Conservation (phyloP, 108 stramenopile genomes). For the Skeletonema potamos region DNA sequence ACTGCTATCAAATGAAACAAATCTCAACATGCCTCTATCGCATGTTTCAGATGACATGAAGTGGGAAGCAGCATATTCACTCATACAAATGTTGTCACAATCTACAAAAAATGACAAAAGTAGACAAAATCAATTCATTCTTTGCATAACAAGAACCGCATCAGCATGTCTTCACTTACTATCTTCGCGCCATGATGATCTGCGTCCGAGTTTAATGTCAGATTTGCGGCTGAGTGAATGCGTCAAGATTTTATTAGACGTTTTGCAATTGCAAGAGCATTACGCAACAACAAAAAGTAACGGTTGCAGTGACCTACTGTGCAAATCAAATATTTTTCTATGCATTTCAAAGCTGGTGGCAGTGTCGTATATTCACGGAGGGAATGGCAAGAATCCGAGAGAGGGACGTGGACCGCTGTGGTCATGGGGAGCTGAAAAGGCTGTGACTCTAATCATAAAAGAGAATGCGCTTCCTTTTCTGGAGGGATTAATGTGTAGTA, state of each 20-base stretch:
- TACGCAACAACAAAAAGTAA: background rate
- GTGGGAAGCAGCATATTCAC: constrained; percentile 31
- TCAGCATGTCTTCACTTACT: constrained; percentile 19
- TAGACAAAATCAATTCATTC: constrained; percentile 10
- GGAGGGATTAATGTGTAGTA: background rate
- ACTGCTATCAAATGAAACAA: background rate
- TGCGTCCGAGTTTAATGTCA: constrained; percentile 7
- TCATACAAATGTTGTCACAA: constrained; percentile 9
- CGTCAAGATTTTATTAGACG: constrained; percentile 29
- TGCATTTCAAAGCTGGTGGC: constrained; percentile 36
- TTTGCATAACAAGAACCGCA: constrained; percentile 10
- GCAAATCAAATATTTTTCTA: constrained; percentile 28
- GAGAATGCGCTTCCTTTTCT: constrained; percentile 36
- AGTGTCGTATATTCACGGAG: constrained; percentile 7
- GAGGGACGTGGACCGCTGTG: constrained; percentile 12
- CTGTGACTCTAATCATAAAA: constrained; percentile 30
- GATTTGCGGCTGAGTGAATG: constrained; percentile 32
- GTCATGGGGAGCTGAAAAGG: constrained; percentile 48
- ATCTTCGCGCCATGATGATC: background rate
- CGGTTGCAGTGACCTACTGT: constrained; percentile 5
- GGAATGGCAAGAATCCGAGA: background rate
- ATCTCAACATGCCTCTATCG: background rate
- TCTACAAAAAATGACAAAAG: background rate
- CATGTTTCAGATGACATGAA: background rate
- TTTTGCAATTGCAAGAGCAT: background rate